Base-by-base conservation (phyloP, 2,329 filamentous ascomycete species). In the Microsporum canis region DNA sequence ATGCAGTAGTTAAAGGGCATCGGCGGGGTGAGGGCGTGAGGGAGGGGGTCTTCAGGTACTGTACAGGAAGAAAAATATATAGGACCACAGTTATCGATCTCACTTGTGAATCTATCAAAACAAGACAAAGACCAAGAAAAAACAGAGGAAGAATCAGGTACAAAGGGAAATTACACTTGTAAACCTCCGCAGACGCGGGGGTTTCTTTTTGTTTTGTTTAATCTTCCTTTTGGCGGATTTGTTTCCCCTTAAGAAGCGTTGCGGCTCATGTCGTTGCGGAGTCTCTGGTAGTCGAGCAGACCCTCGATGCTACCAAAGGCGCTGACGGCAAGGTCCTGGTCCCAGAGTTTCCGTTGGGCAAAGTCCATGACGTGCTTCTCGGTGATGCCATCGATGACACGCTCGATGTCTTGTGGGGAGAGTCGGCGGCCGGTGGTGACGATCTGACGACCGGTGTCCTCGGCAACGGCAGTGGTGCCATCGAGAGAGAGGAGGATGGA, bases 401-500 rank as follows among this genome's bases (percentile, higher is more conserved):
- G 86, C 85, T 99, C 94, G 67, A 99, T 92, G 82, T 99, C 94
- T 76, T 88, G 88, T 63, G 94, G 89, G 74, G 81, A 86, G 84
- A 95, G 88, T 67, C 92, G 87, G 71, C 91, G 88, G 74, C 94
- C 94, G 62, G 94, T 97, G 72, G 91, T 97, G 80, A 99, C 86
- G 78, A 99, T 91, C 80, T 99, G 94, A 77, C 94, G 89, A 72
- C 94, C 94, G 76, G 99, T 96, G 75, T 99, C 94, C 82, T 99
- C 94, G 64, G 94, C 94, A 60, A 96, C 88, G 70, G 94, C 91
- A 57, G 94, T 97, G 73, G 94, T 97, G 76, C 91, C 95, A 76
- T 99, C 94, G 36, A 99, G 89, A 59, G 91, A 95, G 67, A 99
- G 86, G 65, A 99, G 89, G 72, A 99, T 91, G 60, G 91, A 96